Evolutionary conservation across 2,329 filamentous ascomycete genomes (phyloP).

Genomic region (Fusarium newnesense): DNA sequence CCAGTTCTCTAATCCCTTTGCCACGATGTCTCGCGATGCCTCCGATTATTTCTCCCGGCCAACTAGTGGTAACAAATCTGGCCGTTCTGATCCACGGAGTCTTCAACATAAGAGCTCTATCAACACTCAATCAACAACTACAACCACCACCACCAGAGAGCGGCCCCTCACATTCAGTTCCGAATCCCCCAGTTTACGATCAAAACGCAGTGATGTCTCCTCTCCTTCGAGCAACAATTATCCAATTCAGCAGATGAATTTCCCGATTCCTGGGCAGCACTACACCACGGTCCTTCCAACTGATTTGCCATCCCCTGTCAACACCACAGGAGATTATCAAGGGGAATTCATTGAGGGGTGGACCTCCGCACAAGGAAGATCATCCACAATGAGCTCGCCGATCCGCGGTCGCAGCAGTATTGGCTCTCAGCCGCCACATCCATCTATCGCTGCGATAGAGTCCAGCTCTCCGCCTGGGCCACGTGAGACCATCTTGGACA

Average conservation of each 20-base stretch:
- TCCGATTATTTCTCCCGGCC: conserved; percentile 57
- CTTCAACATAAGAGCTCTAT: conserved; percentile 61
- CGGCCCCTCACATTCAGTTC: conserved; percentile 64
- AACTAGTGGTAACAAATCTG: conserved; percentile 55
- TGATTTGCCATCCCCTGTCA: conserved; percentile 67
- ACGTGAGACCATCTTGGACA: conserved; percentile 73
- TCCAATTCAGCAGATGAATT: conserved; percentile 52
- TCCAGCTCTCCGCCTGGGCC: conserved; percentile 63
- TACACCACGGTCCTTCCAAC: conserved; percentile 63
- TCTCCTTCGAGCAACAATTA: conserved; percentile 64
- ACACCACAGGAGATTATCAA: conserved; percentile 63
- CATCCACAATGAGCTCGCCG: conserved; percentile 68
- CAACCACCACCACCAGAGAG: conserved; percentile 54
- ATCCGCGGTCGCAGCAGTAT: conserved; percentile 65
- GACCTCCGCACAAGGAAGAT: conserved; percentile 68
- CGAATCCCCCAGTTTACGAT: conserved; percentile 69
- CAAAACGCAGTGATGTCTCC: conserved; percentile 71
- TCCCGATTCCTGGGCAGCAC: conserved; percentile 55
- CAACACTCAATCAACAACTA: conserved; percentile 59
- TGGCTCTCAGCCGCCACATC: conserved; percentile 58
- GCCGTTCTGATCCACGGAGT: conserved; percentile 46
- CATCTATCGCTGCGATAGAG: conserved; percentile 49
- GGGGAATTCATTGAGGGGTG: conserved; percentile 70
- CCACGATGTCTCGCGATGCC: conserved; percentile 53
- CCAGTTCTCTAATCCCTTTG: conserved; percentile 65